Conservation (phyloP, 2,329 filamentous ascomycete species). For the Sporothrix pseudoabietina region DNA sequence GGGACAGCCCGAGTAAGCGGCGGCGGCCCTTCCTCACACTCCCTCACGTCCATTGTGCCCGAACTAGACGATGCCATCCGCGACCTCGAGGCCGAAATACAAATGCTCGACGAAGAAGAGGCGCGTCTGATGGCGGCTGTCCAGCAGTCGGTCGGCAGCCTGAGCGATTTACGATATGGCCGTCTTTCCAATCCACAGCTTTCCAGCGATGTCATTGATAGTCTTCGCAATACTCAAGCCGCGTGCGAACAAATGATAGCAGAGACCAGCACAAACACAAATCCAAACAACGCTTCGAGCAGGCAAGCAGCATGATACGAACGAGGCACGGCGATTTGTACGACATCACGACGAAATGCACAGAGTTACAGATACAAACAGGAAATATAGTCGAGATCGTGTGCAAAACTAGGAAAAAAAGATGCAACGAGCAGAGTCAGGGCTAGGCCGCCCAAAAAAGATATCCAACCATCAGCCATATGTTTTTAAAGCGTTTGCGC, state of each 20-base stretch:
- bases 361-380: neutral
- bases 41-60: slow-evolving; percentile 63
- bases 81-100: slow-evolving; percentile 69
- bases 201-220: slow-evolving; percentile 66
- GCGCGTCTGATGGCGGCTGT: slow-evolving; percentile 62
- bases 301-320: slow-evolving; percentile 8
- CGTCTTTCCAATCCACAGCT: slow-evolving; percentile 67
- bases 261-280: neutral
- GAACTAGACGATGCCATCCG: slow-evolving; percentile 68
- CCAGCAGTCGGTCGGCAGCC: slow-evolving; percentile 65
- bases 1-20: neutral
- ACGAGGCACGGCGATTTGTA: neutral
- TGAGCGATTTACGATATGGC: slow-evolving; percentile 84
- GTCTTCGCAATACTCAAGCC: slow-evolving; percentile 64
- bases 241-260: slow-evolving; percentile 54
- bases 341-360: slow-evolving; percentile 1
- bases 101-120: slow-evolving; percentile 66
- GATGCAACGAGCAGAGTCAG: slow-evolving; percentile 4
- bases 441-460: neutral
- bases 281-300: neutral
- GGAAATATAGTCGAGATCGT: neutral
- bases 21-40: slow-evolving; percentile 50
- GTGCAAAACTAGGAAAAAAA: neutral
- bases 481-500: slow-evolving; percentile 17
- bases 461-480: slow-evolving; percentile 13